Evolutionary conservation across 371 early-diverging fungal species (phyloP).

Genomic region (Lichtheimia hyalospora): DNA sequence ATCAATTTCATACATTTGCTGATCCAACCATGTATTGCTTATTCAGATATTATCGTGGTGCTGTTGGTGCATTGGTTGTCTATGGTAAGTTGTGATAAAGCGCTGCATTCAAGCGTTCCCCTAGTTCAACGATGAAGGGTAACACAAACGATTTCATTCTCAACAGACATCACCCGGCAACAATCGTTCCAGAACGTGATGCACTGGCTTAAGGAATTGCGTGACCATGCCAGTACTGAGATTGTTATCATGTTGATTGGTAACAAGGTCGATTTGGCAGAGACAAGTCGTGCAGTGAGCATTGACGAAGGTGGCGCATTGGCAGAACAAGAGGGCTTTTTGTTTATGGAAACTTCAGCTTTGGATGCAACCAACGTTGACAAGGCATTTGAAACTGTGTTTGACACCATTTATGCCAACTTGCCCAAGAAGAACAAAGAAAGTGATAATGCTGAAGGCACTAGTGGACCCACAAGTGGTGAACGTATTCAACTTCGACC

Average conservation of each 20-base stretch:
- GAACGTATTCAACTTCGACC: constrained; percentile 50
- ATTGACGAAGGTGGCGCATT: constrained; percentile 88
- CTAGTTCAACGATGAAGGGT: background rate
- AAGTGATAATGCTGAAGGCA: constrained; percentile 19
- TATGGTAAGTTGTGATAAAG: constrained; percentile 26
- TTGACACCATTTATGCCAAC: constrained; percentile 43
- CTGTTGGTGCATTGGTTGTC: constrained; percentile 40
- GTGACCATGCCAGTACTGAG: constrained; percentile 93
- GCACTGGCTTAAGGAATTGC: constrained; percentile 98
- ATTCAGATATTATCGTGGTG: constrained; percentile 38
- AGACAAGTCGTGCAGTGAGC: constrained; percentile 77
- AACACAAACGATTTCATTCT: background rate
- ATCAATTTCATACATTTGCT: background rate
- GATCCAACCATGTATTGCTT: background rate
- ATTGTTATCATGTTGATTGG: constrained; percentile 97
- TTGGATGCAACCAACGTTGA: constrained; percentile 91
- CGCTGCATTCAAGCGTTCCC: too few relatives aligned
- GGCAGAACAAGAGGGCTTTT: constrained; percentile 81
- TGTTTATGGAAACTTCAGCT: constrained; percentile 94
- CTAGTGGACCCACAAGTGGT: constrained; percentile 23
- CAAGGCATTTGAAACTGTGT: constrained; percentile 56
- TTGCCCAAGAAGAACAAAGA: constrained; percentile 39
- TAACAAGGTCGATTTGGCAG: constrained; percentile 98
- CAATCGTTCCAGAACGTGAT: constrained; percentile 91
- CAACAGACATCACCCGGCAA: constrained; percentile 92